phyloP scores from a whole-genome alignment of 1,139 yeast genomes.

The Wickerhamomyces sp. region DNA sequence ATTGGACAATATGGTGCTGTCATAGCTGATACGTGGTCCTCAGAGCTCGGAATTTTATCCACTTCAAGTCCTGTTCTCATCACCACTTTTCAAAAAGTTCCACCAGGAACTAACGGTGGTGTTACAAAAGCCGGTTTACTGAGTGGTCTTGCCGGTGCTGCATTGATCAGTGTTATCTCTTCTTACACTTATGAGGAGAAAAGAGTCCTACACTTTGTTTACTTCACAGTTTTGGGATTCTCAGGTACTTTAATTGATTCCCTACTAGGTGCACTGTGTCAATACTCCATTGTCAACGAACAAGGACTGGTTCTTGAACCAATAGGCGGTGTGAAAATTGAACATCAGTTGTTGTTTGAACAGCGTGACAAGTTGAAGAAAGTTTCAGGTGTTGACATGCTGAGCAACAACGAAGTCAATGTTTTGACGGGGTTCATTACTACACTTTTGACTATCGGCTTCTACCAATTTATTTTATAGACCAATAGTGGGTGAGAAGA shows the following conservation, averaged over 20 bases:
- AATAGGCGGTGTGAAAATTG: slow-evolving; percentile 33
- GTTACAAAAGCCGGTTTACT: slow-evolving; percentile 34
- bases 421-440: slow-evolving; percentile 31
- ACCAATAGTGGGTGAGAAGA: no score
- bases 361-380: slow-evolving; percentile 10
- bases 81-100: slow-evolving; percentile 37
- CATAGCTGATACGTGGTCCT: slow-evolving; percentile 45
- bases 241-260: slow-evolving; percentile 40
- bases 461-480: slow-evolving; percentile 21
- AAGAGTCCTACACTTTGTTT: slow-evolving; percentile 22
- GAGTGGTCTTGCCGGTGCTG: slow-evolving; percentile 36
- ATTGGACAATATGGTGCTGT: slow-evolving; percentile 42
- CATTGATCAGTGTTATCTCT: slow-evolving; percentile 30
- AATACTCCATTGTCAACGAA: slow-evolving; percentile 31
- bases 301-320: slow-evolving; percentile 37
- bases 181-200: slow-evolving; percentile 14
- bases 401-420: slow-evolving; percentile 40
- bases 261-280: slow-evolving; percentile 38
- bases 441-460: slow-evolving; percentile 25
- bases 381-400: slow-evolving; percentile 27
- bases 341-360: slow-evolving; percentile 5
- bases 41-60: slow-evolving; percentile 43
- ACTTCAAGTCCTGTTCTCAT: slow-evolving; percentile 33
- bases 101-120: slow-evolving; percentile 48
- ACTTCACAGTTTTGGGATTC: slow-evolving; percentile 32